Conservation (phyloP, 345 rosid genomes). For the Viola odorata region DNA sequence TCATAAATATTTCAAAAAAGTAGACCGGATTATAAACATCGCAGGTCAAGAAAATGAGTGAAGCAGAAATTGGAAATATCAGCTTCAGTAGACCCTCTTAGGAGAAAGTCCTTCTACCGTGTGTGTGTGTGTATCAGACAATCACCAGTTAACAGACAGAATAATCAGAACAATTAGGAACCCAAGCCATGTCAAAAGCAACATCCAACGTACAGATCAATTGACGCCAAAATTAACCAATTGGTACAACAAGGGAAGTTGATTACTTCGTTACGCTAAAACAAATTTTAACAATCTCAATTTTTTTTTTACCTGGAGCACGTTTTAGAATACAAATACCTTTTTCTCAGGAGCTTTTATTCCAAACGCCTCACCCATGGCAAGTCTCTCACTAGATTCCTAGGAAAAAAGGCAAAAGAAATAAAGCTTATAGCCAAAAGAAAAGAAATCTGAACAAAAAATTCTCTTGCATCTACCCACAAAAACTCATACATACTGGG, state of each 20-base stretch:
- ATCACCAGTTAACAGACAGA: too few species aligned
- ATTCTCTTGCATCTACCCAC: neutral
- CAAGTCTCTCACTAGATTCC: conserved; percentile 92
- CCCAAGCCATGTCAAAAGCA: neutral
- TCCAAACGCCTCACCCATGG: conserved; percentile 96
- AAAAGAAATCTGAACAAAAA: neutral
- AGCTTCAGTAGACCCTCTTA: too few species aligned
- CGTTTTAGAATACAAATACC: conserved; percentile 29
- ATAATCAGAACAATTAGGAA: neutral
- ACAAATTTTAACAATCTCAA: conserved; percentile 19
- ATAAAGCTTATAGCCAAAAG: neutral
- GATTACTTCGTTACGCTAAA: neutral
- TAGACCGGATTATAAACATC: too few species aligned
- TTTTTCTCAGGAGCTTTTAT: conserved; percentile 80
- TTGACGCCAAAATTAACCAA: conserved; percentile 4
- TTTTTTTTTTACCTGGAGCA: conserved; percentile 73
- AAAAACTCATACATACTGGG: conserved; percentile 53
- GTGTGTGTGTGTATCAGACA: neutral
- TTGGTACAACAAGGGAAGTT: neutral
- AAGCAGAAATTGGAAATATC: too few species aligned
- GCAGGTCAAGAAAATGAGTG: too few species aligned
- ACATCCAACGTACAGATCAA: neutral
- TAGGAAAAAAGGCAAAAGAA: conserved; percentile 19
- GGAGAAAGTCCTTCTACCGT: neutral
- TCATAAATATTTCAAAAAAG: too few species aligned